Conservation (phyloP, 2,329 filamentous ascomycete genomes). For the Pseudogymnoascus sp. region DNA sequence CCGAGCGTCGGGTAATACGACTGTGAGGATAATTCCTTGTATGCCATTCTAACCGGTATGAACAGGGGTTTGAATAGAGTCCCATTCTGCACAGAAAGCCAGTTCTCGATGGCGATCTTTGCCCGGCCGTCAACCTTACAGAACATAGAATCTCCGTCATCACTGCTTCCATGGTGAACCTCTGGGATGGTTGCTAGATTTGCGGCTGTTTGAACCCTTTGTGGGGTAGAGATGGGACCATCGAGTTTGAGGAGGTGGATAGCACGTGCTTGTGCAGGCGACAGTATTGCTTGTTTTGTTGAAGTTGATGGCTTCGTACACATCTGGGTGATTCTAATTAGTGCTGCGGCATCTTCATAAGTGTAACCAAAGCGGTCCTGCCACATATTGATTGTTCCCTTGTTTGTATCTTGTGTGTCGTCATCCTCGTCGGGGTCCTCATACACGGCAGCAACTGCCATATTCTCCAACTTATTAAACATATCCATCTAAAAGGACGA, state of each 20-base stretch:
- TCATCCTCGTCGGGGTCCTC: conserved; percentile 16
- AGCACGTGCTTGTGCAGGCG: conserved; percentile 2
- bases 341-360: conserved; percentile 28
- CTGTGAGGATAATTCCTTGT: conserved; percentile 21
- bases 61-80: conserved; percentile 20
- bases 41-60: conserved; percentile 21
- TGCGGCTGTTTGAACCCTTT: conserved; percentile 18
- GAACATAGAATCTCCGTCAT: conserved; percentile 19
- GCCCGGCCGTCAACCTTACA: conserved; percentile 18
- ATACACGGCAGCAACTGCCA: conserved; percentile 19
- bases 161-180: conserved; percentile 14
- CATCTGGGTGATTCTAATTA: neutral
- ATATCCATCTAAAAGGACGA: conserved; percentile 16
- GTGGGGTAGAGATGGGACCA: conserved; percentile 16
- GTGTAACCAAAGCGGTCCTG: conserved; percentile 19
- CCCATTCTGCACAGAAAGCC: conserved; percentile 15
- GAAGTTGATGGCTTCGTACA: neutral
- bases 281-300: neutral
- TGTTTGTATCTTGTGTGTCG: neutral
- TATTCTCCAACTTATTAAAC: conserved; percentile 20
- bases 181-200: conserved; percentile 13
- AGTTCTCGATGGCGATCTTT: conserved; percentile 14
- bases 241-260: conserved; percentile 23
- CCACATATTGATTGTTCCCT: conserved; percentile 2
- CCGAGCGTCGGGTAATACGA: conserved; percentile 21